A percentile compares a stretch with the other conserved stretches of the same genome.
These are phyloP conservation scores for Aspergillus sparsus DNA, from an alignment of 495 filamentous ascomycete species.

Conservation along the genomic window DNA sequence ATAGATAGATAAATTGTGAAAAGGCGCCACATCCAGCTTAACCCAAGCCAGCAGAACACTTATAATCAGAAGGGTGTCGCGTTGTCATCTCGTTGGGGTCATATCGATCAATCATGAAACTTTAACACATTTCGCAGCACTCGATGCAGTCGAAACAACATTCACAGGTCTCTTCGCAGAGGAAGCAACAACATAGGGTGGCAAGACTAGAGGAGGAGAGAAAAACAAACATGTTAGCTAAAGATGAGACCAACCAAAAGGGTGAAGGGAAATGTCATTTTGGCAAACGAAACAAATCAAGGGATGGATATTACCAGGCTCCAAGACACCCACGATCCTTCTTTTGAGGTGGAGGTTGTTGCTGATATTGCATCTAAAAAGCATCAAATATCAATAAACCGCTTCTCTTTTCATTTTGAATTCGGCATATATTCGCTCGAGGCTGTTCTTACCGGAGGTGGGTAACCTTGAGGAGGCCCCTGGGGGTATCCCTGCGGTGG, in stretches of 20 bases:
- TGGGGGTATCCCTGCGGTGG: conserved; percentile 24
- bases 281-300: background rate
- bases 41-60: conserved; percentile 16
- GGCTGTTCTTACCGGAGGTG: conserved; percentile 29
- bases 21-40: conserved; percentile 6
- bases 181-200: conserved; percentile 73
- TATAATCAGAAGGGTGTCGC: conserved; percentile 2
- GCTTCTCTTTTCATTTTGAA: background rate
- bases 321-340: conserved; percentile 61
- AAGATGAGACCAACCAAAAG: background rate
- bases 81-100: conserved; percentile 21
- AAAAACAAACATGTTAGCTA: conserved; percentile 17
- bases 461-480: conserved; percentile 17
- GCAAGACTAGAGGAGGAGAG: conserved; percentile 52
- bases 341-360: conserved; percentile 54
- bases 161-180: conserved; percentile 76
- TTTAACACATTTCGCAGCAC: conserved; percentile 59
- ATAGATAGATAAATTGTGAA: background rate
- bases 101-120: conserved; percentile 21
- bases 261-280: background rate
- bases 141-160: conserved; percentile 73
- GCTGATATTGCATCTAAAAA: conserved; percentile 58
- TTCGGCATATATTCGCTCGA: conserved; percentile 8
- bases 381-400: background rate
- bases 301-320: conserved; percentile 50